These are phyloP conservation scores for Scedosporium aurantiacum DNA, from an alignment of 2,329 filamentous ascomycete species.

Conservation along the genomic window DNA sequence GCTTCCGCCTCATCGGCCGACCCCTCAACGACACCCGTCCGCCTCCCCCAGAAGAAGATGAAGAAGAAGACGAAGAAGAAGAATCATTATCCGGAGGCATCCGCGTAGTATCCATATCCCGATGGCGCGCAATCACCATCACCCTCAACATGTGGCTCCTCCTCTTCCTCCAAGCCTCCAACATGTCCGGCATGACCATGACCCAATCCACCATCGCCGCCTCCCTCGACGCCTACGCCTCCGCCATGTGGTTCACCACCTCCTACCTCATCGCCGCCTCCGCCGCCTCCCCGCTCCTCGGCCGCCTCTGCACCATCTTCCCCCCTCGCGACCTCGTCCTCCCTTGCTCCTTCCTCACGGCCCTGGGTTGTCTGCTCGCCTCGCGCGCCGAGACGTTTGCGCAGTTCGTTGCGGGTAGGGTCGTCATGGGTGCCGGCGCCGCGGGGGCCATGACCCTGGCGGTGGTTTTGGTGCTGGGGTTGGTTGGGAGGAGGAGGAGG, in stretches of 20 bases:
- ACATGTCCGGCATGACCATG: slow-evolving; percentile 73
- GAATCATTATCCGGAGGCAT: background rate
- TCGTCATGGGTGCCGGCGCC: slow-evolving; percentile 56
- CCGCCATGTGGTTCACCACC: slow-evolving; percentile 72
- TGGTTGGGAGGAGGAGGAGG: slow-evolving; percentile 54
- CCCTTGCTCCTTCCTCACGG: slow-evolving; percentile 44
- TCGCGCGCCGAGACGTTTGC: slow-evolving; percentile 46
- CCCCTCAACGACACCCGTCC: background rate
- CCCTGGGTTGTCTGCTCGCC: slow-evolving; percentile 53
- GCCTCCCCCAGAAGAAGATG: background rate
- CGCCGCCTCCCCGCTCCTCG: slow-evolving; percentile 55
- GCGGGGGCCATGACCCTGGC: slow-evolving; percentile 63
- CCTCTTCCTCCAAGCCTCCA: slow-evolving; percentile 53
- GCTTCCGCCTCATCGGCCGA: too few species aligned
- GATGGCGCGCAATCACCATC: background rate
- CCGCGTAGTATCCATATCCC: background rate
- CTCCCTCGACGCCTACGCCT: slow-evolving; percentile 62
- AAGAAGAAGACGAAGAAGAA: background rate
- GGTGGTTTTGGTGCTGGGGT: slow-evolving; percentile 66
- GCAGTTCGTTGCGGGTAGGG: slow-evolving; percentile 58
- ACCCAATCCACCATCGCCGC: slow-evolving; percentile 67
- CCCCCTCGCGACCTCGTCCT: slow-evolving; percentile 56
- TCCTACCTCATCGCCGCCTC: slow-evolving; percentile 57
- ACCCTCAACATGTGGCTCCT: slow-evolving; percentile 25
- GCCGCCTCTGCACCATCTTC: slow-evolving; percentile 65